Conservation (phyloP, 768 basidiomycete genomes). For the Guyanaporus albipodus region DNA sequence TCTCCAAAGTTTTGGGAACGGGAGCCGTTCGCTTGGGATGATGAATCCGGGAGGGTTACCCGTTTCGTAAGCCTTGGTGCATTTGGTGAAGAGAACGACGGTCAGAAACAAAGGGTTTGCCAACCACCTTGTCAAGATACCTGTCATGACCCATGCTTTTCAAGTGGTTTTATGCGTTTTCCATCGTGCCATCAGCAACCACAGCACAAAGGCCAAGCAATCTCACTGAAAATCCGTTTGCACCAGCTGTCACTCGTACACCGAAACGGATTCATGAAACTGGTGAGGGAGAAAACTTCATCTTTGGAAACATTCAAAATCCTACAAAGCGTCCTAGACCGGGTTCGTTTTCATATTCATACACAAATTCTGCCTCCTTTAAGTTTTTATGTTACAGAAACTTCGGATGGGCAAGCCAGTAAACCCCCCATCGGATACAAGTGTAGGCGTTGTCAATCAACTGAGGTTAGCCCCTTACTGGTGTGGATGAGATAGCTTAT, state of each 20-base stretch:
- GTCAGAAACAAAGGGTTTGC: constrained; percentile 84
- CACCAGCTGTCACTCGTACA: constrained; percentile 34
- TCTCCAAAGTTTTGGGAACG: constrained; percentile 89
- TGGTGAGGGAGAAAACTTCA: constrained; percentile 54
- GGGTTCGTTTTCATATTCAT: constrained; percentile 36
- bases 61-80: constrained; percentile 81
- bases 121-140: not conserved
- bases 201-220: constrained; percentile 51
- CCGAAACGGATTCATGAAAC: constrained; percentile 54
- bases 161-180: constrained; percentile 98
- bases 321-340: constrained; percentile 54
- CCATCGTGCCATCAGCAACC: constrained; percentile 56
- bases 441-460: constrained; percentile 72
- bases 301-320: constrained; percentile 61
- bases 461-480: constrained; percentile 49
- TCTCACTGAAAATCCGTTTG: constrained; percentile 68
- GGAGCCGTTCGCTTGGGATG: constrained; percentile 86
- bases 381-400: constrained; percentile 8
- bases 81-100: constrained; percentile 62
- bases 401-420: constrained; percentile 39
- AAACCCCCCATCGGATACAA: constrained; percentile 71
- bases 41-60: constrained; percentile 60
- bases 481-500: constrained; percentile 1
- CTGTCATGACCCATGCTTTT: constrained; percentile 6
- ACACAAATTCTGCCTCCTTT: not conserved